Evolutionary conservation across 768 basidiomycete genomes (phyloP).

Genomic region (Dentipellis fragilis): DNA sequence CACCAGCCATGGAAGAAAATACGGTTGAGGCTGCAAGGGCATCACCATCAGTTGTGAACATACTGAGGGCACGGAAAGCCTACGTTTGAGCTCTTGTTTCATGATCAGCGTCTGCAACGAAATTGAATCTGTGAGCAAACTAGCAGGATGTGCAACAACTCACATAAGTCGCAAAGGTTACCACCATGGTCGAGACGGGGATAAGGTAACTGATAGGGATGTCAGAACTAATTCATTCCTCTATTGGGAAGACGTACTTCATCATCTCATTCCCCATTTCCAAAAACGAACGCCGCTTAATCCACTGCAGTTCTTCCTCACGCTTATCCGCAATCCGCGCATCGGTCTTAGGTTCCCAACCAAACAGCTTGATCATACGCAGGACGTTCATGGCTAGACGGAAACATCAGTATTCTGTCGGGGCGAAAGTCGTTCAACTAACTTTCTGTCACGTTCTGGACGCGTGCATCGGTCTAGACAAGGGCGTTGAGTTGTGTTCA

Average conservation of each 20-base stretch:
- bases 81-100: not conserved
- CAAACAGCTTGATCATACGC: constrained; percentile 53
- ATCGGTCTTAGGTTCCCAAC: constrained; percentile 42
- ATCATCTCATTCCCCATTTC: constrained; percentile 22
- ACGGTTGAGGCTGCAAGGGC: not conserved
- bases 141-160: not conserved
- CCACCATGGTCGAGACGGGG: constrained; percentile 25
- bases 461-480: constrained; percentile 33
- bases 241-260: constrained; percentile 16
- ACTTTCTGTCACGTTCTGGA: constrained; percentile 36
- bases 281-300: constrained; percentile 26
- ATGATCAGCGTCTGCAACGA: not conserved
- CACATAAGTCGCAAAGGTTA: not conserved
- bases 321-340: constrained; percentile 24
- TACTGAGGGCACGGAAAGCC: not conserved
- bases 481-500: not conserved
- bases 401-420: not conserved
- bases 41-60: not conserved
- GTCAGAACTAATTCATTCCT: not conserved
- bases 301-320: constrained; percentile 27
- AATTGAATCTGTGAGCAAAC: no score
- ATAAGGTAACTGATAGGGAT: constrained; percentile 21
- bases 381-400: constrained; percentile 24
- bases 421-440: not conserved
- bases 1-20: not conserved